A percentile compares a stretch with the other conserved stretches of the same genome.
Evolutionary conservation across 441 rosid species (phyloP).

Genomic region (Daphne laureola): DNA sequence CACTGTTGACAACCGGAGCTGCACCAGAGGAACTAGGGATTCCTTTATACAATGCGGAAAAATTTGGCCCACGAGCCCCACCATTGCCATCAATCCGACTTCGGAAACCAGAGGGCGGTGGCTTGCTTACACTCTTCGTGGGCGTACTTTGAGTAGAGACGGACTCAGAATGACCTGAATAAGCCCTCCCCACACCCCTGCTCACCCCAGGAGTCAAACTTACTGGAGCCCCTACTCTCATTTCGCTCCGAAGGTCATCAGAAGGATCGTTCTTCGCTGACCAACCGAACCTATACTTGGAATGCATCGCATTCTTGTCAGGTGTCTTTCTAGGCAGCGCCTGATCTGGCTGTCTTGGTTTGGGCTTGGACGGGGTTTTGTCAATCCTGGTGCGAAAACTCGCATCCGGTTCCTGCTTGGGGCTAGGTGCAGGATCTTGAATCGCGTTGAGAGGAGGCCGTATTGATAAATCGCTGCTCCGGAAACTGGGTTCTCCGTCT

Average conservation of each 20-base stretch:
- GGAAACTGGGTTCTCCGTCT: constrained; percentile 36
- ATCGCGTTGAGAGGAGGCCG: constrained; percentile 69
- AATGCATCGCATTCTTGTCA: constrained; percentile 42
- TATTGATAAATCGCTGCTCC: constrained; percentile 37
- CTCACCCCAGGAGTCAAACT: constrained; percentile 56
- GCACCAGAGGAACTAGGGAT: constrained; percentile 47
- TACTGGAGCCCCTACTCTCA: constrained; percentile 27
- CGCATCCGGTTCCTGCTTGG: constrained; percentile 34
- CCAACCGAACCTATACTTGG: constrained; percentile 68
- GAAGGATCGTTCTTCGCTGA: constrained; percentile 43
- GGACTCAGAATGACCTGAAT: constrained; percentile 49
- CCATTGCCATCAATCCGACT: constrained; percentile 54
- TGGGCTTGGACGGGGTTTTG: constrained; percentile 66
- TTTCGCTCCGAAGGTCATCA: constrained; percentile 14
- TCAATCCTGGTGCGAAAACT: constrained; percentile 32
- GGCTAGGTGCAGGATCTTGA: constrained; percentile 35
- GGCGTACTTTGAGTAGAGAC: constrained; percentile 91
- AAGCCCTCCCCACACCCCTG: constrained; percentile 49
- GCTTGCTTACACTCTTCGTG: constrained; percentile 82
- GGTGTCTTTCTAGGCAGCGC: constrained; percentile 67
- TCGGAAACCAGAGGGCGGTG: constrained; percentile 52
- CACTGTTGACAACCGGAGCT: constrained; percentile 49
- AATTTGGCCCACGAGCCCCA: constrained; percentile 43
- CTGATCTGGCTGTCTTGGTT: constrained; percentile 37
- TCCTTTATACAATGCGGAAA: constrained; percentile 74